Evolutionary conservation across 139 green algal species (phyloP).

Genomic region (Asterochloris sp.): DNA sequence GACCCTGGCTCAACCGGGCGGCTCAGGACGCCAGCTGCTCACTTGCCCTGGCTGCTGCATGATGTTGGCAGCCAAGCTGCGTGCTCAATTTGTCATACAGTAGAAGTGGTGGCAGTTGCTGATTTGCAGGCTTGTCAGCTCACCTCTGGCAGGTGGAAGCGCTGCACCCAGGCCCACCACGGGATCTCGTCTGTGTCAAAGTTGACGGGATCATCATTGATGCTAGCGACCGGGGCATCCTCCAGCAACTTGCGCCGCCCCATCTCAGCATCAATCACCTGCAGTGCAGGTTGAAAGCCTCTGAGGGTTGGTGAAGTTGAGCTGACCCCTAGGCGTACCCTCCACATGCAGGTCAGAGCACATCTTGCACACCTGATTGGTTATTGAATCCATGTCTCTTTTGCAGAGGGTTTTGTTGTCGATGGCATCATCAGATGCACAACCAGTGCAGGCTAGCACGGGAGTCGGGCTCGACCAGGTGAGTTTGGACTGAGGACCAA

Average conservation of each 20-base stretch:
- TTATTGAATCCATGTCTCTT: too few relatives aligned
- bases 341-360: not conserved
- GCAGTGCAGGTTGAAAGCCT: slow-evolving; percentile 8
- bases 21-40: too few relatives aligned
- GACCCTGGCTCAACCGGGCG: too few relatives aligned
- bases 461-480: not conserved
- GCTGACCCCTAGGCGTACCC: not conserved
- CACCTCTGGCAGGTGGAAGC: slow-evolving; percentile 94
- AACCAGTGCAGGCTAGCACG: not conserved
- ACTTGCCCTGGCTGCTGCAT: too few relatives aligned
- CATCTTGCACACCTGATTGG: not conserved
- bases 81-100: too few relatives aligned
- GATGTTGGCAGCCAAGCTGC: too few relatives aligned
- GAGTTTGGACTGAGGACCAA: too few relatives aligned
- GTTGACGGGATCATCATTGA: slow-evolving; percentile 83
- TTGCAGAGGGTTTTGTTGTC: too few relatives aligned
- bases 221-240: slow-evolving; percentile 70
- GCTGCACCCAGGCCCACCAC: slow-evolving; percentile 91
- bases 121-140: not conserved
- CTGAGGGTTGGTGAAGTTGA: not conserved
- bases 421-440: not conserved
- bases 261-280: slow-evolving; percentile 93
- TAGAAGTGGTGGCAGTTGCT: too few relatives aligned
- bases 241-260: slow-evolving; percentile 82
- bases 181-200: slow-evolving; percentile 93